These are phyloP conservation scores for Podaxis rugospora DNA, from an alignment of 768 basidiomycete genomes.

Conservation along the genomic window DNA sequence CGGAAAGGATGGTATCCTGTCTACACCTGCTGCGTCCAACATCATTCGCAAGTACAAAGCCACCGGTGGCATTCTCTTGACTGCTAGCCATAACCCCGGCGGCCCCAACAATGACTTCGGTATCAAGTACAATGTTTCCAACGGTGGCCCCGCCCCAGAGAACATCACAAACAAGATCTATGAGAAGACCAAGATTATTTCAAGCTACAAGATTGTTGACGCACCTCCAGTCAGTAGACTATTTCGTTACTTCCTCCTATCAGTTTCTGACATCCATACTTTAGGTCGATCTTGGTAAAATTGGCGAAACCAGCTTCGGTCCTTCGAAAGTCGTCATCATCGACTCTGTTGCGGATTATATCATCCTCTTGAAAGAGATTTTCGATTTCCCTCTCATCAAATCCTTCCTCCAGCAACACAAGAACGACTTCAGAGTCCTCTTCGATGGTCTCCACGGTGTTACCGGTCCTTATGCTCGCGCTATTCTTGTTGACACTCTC, in stretches of 20 bases:
- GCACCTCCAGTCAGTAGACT: conserved; percentile 57
- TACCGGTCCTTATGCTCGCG: conserved; percentile 92
- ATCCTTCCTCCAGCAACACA: conserved; percentile 71
- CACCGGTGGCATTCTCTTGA: conserved; percentile 93
- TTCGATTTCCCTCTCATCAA: conserved; percentile 96
- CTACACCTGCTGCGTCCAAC: conserved; percentile 96
- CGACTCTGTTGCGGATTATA: conserved; percentile 90
- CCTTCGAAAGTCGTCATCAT: conserved; percentile 85
- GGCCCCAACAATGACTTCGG: conserved; percentile 99
- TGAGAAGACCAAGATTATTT: conserved; percentile 85
- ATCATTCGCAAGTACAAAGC: conserved; percentile 96
- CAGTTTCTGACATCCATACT: conserved; percentile 5
- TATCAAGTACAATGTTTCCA: conserved; percentile 98
- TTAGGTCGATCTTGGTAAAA: conserved; percentile 80
- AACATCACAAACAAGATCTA: conserved; percentile 94
- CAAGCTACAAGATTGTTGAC: conserved; percentile 81
- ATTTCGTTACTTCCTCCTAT: not conserved
- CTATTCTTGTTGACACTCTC: conserved; percentile 80
- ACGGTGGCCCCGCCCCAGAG: conserved; percentile 97
- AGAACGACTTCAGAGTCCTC: conserved; percentile 72
- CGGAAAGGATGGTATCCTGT: conserved; percentile 87
- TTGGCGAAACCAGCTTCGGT: conserved; percentile 77
- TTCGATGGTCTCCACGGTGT: conserved; percentile 98
- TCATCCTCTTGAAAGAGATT: conserved; percentile 77
- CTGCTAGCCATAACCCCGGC: conserved; percentile 97